Percentiles rank a stretch among this genome's conserved stretches.
phyloP scores from a whole-genome alignment of 371 early-diverging fungal genomes.

The Syncephalastrum contaminatum region DNA sequence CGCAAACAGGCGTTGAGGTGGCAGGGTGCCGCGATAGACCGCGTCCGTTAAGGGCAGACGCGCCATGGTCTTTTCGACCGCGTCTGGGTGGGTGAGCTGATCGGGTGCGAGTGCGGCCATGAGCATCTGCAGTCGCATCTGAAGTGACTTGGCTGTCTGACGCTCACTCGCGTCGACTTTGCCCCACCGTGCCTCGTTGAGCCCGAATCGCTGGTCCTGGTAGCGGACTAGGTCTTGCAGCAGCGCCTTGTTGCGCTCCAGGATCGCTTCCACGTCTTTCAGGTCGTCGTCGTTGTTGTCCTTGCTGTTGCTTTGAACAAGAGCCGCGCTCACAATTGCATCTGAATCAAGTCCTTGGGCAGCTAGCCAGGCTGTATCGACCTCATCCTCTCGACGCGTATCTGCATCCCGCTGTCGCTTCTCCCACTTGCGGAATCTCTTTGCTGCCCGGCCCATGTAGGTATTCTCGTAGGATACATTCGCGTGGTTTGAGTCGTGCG shows the following conservation, averaged over 20 bases:
- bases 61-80: slow-evolving; percentile 49
- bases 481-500: slow-evolving; percentile 45
- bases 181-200: slow-evolving; percentile 24
- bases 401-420: slow-evolving; percentile 19
- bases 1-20: slow-evolving; percentile 56
- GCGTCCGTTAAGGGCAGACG: slow-evolving; percentile 45
- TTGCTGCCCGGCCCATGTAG: slow-evolving; percentile 40
- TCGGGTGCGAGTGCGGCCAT: slow-evolving; percentile 45
- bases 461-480: slow-evolving; percentile 46
- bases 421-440: slow-evolving; percentile 27
- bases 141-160: slow-evolving; percentile 43
- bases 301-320: slow-evolving; percentile 10
- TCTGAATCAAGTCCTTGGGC: slow-evolving; percentile 40
- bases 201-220: slow-evolving; percentile 42
- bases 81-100: slow-evolving; percentile 28
- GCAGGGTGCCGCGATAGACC: slow-evolving; percentile 52
- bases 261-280: slow-evolving; percentile 12
- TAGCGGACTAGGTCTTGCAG: slow-evolving; percentile 26
- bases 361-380: slow-evolving; percentile 39
- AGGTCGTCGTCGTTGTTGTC: slow-evolving; percentile 12
- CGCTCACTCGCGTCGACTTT: slow-evolving; percentile 23
- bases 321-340: slow-evolving; percentile 23
- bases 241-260: slow-evolving; percentile 33
- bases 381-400: slow-evolving; percentile 12
- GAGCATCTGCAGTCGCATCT: slow-evolving; percentile 38